These are phyloP conservation scores for Camellia japonica DNA, from an alignment of 148 eudicot species.

Conservation along the genomic window DNA sequence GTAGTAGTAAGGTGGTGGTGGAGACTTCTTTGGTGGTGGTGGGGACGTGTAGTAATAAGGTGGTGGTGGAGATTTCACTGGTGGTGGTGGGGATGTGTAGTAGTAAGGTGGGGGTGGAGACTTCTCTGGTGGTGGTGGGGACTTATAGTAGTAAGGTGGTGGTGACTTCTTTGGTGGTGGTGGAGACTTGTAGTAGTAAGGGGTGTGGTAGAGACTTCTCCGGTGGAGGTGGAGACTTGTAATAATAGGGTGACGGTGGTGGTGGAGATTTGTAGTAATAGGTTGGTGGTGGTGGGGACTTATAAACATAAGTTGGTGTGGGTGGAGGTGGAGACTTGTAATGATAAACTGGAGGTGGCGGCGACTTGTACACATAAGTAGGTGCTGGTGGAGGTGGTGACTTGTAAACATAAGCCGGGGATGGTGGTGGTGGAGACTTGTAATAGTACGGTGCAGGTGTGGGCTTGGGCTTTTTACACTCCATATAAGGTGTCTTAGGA, in stretches of 20 bases:
- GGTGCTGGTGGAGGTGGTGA: no score
- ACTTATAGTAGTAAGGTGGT: conserved; percentile 19
- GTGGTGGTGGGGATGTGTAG: conserved; percentile 10
- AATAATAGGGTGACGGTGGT: conserved; percentile 21
- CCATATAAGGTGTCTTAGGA: conserved; percentile 37
- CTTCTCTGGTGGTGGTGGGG: conserved; percentile 21
- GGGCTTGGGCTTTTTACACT: conserved; percentile 32
- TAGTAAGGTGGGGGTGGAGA: not conserved
- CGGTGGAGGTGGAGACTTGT: conserved; percentile 17
- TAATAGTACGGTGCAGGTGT: conserved; percentile 13
- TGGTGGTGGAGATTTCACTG: not conserved
- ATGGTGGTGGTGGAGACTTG: no score
- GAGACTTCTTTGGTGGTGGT: conserved; percentile 28
- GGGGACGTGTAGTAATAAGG: conserved; percentile 19
- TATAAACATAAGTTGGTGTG: conserved; percentile 28
- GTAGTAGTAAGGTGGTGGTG: conserved; percentile 40
- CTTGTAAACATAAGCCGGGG: no score
- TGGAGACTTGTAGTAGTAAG: conserved; percentile 35
- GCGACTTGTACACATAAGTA: no score
- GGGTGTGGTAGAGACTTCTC: conserved; percentile 10
- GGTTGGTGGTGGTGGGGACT: conserved; percentile 40
- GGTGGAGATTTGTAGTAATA: conserved; percentile 32
- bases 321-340: conserved; percentile 44
- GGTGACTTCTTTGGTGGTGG: conserved; percentile 21
- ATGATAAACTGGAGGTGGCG: conserved; percentile 12